Percentiles rank a stretch among this genome's conserved stretches.
Conservation (phyloP, 768 basidiomycete genomes). For the Leccinum subgranulosum region DNA sequence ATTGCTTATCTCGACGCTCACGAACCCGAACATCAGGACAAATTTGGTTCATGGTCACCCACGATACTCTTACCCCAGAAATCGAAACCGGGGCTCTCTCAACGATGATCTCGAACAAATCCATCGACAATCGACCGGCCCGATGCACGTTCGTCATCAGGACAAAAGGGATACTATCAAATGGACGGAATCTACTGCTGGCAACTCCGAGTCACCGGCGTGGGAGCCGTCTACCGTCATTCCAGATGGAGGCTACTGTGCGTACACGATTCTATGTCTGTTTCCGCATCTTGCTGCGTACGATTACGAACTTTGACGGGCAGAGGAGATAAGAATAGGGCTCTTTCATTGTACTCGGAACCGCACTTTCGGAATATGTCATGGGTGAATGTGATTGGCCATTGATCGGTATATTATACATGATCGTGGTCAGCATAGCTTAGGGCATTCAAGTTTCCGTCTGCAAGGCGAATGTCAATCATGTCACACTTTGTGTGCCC, state of each 20-base stretch:
- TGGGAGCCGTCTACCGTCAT: background rate
- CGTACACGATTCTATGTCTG: background rate
- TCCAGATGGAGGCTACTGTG: background rate
- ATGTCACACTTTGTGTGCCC: background rate
- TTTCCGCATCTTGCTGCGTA: background rate
- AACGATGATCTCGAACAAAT: background rate
- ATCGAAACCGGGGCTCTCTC: slow-evolving; percentile 5
- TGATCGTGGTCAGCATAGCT: background rate
- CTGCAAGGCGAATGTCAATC: background rate
- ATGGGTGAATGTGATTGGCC: no score
- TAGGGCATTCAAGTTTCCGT: no score
- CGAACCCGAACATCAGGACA: background rate
- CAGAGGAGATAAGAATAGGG: slow-evolving; percentile 8
- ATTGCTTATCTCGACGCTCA: background rate
- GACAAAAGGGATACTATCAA: background rate
- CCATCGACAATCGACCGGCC: slow-evolving; percentile 6
- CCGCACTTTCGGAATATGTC: slow-evolving; percentile 5
- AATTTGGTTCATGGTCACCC: slow-evolving; percentile 4
- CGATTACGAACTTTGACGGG: background rate
- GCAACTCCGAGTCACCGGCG: background rate
- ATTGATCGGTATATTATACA: background rate
- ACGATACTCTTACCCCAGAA: slow-evolving; percentile 8
- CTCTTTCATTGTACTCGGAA: background rate
- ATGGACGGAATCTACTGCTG: background rate
- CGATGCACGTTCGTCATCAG: background rate